phyloP scores from a whole-genome alignment of 768 basidiomycete species.

The Lentinula guzmanii region DNA sequence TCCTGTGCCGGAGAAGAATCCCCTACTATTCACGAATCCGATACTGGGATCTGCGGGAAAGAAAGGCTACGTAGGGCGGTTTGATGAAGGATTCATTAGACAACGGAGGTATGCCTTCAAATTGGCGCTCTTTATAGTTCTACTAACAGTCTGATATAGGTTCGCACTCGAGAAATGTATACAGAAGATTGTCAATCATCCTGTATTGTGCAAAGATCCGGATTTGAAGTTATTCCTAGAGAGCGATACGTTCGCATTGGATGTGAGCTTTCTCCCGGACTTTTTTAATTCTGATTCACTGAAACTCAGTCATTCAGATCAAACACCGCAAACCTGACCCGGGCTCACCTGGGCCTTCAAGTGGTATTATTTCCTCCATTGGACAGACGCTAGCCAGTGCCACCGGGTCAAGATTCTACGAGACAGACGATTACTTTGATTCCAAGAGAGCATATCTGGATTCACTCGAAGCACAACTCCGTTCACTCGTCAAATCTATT shows the following conservation, averaged over 20 bases:
- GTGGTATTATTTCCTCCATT: slow-evolving; percentile 79
- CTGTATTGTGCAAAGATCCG: slow-evolving; percentile 79
- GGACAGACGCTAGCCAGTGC: slow-evolving; percentile 58
- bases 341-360: slow-evolving; percentile 17
- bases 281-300: background rate
- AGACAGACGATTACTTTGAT: slow-evolving; percentile 97
- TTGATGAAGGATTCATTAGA: slow-evolving; percentile 87
- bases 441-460: slow-evolving; percentile 81
- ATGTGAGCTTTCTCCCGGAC: slow-evolving; percentile 47
- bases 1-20: slow-evolving; percentile 92
- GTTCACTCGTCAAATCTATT: slow-evolving; percentile 81
- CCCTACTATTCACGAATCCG: slow-evolving; percentile 25
- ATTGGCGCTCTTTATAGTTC: background rate
- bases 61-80: slow-evolving; percentile 56
- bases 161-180: slow-evolving; percentile 84
- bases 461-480: slow-evolving; percentile 83
- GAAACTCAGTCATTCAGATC: slow-evolving; percentile 43
- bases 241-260: slow-evolving; percentile 84
- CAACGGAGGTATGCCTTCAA: slow-evolving; percentile 48
- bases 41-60: background rate
- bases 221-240: slow-evolving; percentile 91
- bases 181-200: slow-evolving; percentile 90
- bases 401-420: slow-evolving; percentile 71
- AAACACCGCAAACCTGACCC: slow-evolving; percentile 77
- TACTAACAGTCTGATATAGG: background rate